Percentiles rank a stretch among this genome's conserved stretches.
phyloP scores from a whole-genome alignment of 1,284 basidiomycete genomes.

The Cystodermella granulosa region DNA sequence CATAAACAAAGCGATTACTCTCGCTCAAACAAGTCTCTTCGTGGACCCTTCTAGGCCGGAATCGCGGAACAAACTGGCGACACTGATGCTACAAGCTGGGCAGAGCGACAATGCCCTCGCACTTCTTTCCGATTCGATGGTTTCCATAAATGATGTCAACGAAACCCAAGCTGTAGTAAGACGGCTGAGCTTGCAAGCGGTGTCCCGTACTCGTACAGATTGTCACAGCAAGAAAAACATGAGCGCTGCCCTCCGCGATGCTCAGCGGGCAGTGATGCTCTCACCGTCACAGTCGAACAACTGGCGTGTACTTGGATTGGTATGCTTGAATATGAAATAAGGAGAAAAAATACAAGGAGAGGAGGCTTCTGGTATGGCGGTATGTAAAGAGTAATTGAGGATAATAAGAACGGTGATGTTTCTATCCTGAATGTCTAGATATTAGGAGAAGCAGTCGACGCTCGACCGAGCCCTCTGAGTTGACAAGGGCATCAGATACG shows the following conservation, averaged over 20 bases:
- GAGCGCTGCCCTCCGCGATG: conserved; percentile 39
- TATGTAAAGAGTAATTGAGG: too few relatives aligned
- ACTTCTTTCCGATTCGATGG: conserved; percentile 34
- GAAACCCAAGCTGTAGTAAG: conserved; percentile 23
- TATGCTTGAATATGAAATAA: conserved; percentile 29
- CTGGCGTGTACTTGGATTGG: conserved; percentile 61
- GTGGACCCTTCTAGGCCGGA: conserved; percentile 51
- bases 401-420: conserved; percentile 5
- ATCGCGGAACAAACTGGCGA: conserved; percentile 51
- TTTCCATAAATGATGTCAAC: conserved; percentile 12
- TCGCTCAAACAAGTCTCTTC: conserved; percentile 54
- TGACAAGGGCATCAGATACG: conserved; percentile 29
- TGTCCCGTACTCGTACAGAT: conserved; percentile 20
- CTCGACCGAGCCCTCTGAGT: conserved; percentile 29
- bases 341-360: too few relatives aligned
- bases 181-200: conserved; percentile 36
- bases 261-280: conserved; percentile 66
- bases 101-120: conserved; percentile 44
- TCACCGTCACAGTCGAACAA: conserved; percentile 55
- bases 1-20: conserved; percentile 45
- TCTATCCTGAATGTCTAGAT: conserved; percentile 3
- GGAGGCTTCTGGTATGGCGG: too few relatives aligned
- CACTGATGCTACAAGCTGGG: conserved; percentile 48
- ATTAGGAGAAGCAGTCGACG: conserved; percentile 37
- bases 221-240: conserved; percentile 16